Percentiles rank a stretch among this genome's conserved stretches.
These are phyloP conservation scores for Colletotrichum sp. DNA, from an alignment of 2,329 filamentous ascomycete species.

Conservation along the genomic window DNA sequence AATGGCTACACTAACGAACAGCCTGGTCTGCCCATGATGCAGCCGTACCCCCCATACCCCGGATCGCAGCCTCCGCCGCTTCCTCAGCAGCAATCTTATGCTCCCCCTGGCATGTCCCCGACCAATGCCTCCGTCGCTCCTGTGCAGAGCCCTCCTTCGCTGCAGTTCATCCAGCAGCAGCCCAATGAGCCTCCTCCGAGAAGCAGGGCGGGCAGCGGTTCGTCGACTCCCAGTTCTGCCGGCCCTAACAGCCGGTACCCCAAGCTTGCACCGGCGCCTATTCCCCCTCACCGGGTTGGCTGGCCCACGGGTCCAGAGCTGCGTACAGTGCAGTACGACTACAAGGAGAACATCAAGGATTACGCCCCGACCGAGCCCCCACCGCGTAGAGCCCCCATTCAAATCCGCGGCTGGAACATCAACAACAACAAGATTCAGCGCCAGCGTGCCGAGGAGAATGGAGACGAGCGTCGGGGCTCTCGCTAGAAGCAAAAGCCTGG, in stretches of 20 bases:
- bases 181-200: constrained; percentile 2
- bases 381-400: constrained; percentile 59
- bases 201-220: constrained; percentile 21
- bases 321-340: constrained; percentile 63
- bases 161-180: constrained; percentile 21
- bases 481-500: constrained; percentile 8
- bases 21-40: constrained; percentile 13
- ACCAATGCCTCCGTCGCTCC: constrained; percentile 20
- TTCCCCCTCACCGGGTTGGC: constrained; percentile 54
- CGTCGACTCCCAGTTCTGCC: constrained; percentile 19
- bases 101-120: constrained; percentile 14
- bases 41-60: constrained; percentile 3
- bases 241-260: constrained; percentile 42
- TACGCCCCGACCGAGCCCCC: constrained; percentile 60
- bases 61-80: neutral
- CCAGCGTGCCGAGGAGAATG: constrained; percentile 14
- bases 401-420: constrained; percentile 58
- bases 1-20: constrained; percentile 17
- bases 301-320: constrained; percentile 55
- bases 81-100: constrained; percentile 5
- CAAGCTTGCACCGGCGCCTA: constrained; percentile 63
- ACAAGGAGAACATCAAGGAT: constrained; percentile 62
- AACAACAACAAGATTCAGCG: constrained; percentile 21
- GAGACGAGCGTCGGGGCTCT: constrained; percentile 23
- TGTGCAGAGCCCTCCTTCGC: constrained; percentile 13